Percentiles rank a stretch among this genome's conserved stretches.
Conservation (phyloP, 257 asterid species). For the Coffea canephora region DNA sequence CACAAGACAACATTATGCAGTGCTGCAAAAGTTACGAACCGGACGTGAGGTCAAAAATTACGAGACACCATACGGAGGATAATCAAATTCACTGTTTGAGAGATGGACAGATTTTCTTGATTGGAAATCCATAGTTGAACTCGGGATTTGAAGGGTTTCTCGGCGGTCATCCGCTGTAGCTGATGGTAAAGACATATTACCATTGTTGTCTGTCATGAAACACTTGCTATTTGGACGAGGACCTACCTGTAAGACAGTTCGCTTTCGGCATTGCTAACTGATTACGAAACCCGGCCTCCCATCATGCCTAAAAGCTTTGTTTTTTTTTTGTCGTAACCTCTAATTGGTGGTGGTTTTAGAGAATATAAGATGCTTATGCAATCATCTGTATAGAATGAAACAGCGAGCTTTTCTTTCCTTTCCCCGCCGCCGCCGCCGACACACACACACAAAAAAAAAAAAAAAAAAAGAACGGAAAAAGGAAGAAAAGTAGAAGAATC, state of each 20-base stretch:
- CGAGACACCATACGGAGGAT: neutral
- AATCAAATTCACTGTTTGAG: neutral
- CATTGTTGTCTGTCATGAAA: too few relatives aligned
- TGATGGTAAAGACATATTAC: neutral
- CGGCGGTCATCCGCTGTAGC: neutral
- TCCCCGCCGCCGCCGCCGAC: too few relatives aligned
- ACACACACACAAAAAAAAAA: too few relatives aligned
- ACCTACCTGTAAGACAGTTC: too few relatives aligned
- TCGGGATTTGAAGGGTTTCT: neutral
- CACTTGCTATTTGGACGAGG: neutral
- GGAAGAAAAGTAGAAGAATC: neutral
- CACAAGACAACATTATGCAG: neutral
- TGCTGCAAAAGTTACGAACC: neutral
- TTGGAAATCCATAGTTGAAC: neutral
- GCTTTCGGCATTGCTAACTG: too few relatives aligned
- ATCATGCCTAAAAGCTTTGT: too few relatives aligned
- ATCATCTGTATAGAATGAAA: too few relatives aligned
- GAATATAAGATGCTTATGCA: too few relatives aligned
- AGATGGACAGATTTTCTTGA: neutral
- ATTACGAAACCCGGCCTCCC: too few relatives aligned
- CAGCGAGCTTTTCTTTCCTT: too few relatives aligned
- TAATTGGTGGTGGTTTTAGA: too few relatives aligned
- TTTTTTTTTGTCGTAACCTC: too few relatives aligned
- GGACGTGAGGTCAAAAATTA: neutral
- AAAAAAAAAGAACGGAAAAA: neutral